These are phyloP conservation scores for Aspergillus haitiensis DNA, from an alignment of 495 filamentous ascomycete species.

Conservation along the genomic window DNA sequence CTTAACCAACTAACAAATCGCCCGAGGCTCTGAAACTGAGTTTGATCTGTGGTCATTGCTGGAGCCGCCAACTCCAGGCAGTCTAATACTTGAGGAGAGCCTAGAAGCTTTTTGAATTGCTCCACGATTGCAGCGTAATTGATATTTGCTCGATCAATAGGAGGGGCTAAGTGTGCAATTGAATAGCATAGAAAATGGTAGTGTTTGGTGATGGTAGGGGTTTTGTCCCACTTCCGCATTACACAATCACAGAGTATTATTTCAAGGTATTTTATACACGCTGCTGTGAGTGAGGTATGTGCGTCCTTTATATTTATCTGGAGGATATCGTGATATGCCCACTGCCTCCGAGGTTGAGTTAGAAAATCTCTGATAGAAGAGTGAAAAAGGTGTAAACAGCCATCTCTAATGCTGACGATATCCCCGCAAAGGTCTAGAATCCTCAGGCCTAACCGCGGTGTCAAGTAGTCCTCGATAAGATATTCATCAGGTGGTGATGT, in stretches of 20 bases:
- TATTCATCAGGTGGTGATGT: not conserved
- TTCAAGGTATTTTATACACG: not conserved
- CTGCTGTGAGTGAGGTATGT: not conserved
- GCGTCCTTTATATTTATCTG: not conserved
- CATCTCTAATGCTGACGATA: not conserved
- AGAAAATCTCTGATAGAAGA: not conserved
- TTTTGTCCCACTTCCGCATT: no score
- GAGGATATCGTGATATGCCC: not conserved
- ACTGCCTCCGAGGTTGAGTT: not conserved
- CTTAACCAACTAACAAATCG: no score
- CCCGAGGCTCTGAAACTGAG: no score
- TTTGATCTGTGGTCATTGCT: no score
- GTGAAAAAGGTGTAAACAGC: not conserved
- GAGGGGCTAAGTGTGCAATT: no score
- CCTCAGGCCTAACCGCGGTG: not conserved
- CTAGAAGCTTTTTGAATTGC: no score
- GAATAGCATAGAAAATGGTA: no score
- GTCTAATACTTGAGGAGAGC: no score
- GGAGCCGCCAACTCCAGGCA: no score
- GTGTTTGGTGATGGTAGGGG: no score
- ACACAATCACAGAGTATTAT: not conserved
- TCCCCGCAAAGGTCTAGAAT: not conserved
- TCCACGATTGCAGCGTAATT: no score
- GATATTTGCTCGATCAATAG: no score
- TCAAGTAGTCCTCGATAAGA: not conserved